A percentile compares a stretch with the other conserved stretches of the same genome.
These are phyloP conservation scores for Nicotiana noctiflora DNA, from an alignment of 257 asterid species.

Conservation along the genomic window DNA sequence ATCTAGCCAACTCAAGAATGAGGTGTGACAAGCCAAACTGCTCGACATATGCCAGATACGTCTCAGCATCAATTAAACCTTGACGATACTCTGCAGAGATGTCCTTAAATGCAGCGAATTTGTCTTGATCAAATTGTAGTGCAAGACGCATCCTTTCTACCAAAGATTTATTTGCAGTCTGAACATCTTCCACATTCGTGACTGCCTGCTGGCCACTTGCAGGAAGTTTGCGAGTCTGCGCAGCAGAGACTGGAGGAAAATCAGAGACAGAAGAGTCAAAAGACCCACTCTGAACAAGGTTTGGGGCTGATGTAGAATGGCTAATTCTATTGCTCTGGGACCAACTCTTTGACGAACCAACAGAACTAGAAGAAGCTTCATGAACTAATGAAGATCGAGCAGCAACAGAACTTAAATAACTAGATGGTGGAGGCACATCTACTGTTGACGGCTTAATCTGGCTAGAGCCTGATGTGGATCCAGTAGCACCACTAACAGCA, in stretches of 20 bases:
- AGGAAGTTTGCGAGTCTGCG: constrained; percentile 38
- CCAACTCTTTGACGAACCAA: constrained; percentile 42
- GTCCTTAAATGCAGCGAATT: constrained; percentile 61
- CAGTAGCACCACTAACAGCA: constrained; percentile 29
- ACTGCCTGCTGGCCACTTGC: constrained; percentile 27
- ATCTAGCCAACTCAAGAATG: constrained; percentile 71
- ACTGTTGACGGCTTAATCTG: constrained; percentile 16
- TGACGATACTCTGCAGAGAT: constrained; percentile 74
- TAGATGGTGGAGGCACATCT: constrained; percentile 31
- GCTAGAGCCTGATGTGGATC: constrained; percentile 16
- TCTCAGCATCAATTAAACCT: constrained; percentile 62
- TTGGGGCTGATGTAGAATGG: constrained; percentile 86
- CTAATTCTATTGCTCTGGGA: constrained; percentile 33
- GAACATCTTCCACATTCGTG: constrained; percentile 52
- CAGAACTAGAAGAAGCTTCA: constrained; percentile 34
- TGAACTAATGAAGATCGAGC: constrained; percentile 33
- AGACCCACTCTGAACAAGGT: constrained; percentile 45
- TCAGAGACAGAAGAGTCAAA: constrained; percentile 36
- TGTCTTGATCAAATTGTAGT: constrained; percentile 62
- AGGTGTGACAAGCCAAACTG: constrained; percentile 95
- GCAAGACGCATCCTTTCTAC: constrained; percentile 79
- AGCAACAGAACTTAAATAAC: constrained; percentile 38
- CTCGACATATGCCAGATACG: constrained; percentile 59
- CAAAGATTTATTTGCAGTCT: constrained; percentile 71
- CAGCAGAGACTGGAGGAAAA: constrained; percentile 79